Conservation (phyloP, 2,329 filamentous ascomycete genomes). For the Trichoderma sp. region DNA sequence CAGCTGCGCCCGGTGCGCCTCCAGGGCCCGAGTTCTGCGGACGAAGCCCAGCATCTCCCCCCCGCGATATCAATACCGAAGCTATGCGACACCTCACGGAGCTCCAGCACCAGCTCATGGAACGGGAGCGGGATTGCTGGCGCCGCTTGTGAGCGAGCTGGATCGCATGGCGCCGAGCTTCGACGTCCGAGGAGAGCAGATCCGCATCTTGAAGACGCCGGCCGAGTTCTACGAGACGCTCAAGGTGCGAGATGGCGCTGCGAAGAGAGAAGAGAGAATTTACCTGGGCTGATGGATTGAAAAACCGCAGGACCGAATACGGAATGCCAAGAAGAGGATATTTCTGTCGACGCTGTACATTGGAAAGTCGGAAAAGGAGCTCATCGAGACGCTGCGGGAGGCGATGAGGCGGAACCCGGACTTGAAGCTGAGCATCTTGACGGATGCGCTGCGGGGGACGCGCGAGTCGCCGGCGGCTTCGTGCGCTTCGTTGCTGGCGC, state of each 20-base stretch:
- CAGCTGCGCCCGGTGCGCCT: slow-evolving; percentile 35
- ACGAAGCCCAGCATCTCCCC: slow-evolving; percentile 29
- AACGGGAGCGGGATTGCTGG: slow-evolving; percentile 41
- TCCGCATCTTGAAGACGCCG: slow-evolving; percentile 76
- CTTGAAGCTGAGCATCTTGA: slow-evolving; percentile 82
- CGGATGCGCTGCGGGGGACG: slow-evolving; percentile 87
- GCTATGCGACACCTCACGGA: slow-evolving; percentile 39
- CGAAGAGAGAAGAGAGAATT: not conserved
- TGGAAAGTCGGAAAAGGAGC: slow-evolving; percentile 85
- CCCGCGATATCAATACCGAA: slow-evolving; percentile 39
- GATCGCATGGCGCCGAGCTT: slow-evolving; percentile 91
- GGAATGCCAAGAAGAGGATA: slow-evolving; percentile 71
- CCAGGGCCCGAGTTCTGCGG: slow-evolving; percentile 29
- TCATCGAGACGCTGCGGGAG: slow-evolving; percentile 75
- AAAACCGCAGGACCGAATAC: slow-evolving; percentile 67
- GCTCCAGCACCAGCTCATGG: slow-evolving; percentile 28
- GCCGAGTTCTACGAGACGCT: slow-evolving; percentile 88
- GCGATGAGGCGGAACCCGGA: slow-evolving; percentile 72
- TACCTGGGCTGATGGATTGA: slow-evolving; percentile 6
- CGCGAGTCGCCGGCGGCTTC: slow-evolving; percentile 83
- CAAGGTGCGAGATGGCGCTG: slow-evolving; percentile 58
- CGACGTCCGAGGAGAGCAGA: slow-evolving; percentile 75
- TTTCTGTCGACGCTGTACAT: slow-evolving; percentile 98
- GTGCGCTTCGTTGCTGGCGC: slow-evolving; percentile 82
- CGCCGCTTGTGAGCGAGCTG: slow-evolving; percentile 65